Percentiles rank a stretch among this genome's conserved stretches.
These are phyloP conservation scores for Eimeria sp. DNA, from an alignment of 169 alveolate genomes.

Conservation along the genomic window DNA sequence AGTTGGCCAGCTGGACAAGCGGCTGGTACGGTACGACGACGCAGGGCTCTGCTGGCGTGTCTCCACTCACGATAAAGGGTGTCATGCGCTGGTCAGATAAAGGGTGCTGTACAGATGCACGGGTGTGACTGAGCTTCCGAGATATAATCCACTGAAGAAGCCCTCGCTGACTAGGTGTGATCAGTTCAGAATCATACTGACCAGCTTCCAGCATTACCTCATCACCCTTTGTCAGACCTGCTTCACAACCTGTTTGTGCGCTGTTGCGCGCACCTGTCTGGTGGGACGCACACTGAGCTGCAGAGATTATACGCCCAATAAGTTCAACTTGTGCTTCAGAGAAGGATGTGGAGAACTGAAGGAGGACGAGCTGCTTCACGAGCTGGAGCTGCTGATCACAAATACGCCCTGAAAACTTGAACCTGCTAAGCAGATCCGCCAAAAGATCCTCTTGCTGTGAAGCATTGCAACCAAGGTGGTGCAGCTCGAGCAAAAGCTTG, in stretches of 20 bases:
- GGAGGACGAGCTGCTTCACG: not conserved
- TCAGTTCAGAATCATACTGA: not conserved
- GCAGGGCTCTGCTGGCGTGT: not conserved
- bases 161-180: constrained; percentile 6
- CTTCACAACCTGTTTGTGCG: not conserved
- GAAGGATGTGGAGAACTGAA: not conserved
- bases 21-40: not conserved
- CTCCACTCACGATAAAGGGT: not conserved
- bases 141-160: not conserved
- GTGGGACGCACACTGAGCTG: not conserved
- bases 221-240: not conserved
- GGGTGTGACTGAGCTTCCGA: not conserved
- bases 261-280: not conserved
- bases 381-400: not conserved
- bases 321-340: not conserved
- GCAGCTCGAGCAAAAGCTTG: constrained; percentile 2
- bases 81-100: not conserved
- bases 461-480: not conserved
- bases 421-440: not conserved
- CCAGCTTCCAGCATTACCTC: not conserved
- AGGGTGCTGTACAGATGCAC: not conserved
- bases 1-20: constrained; percentile 13
- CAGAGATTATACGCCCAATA: not conserved
- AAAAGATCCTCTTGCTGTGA: constrained; percentile 2
- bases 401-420: not conserved